Conservation (phyloP, 2,329 filamentous ascomycete genomes). For the Penicillium griseofulvum region DNA sequence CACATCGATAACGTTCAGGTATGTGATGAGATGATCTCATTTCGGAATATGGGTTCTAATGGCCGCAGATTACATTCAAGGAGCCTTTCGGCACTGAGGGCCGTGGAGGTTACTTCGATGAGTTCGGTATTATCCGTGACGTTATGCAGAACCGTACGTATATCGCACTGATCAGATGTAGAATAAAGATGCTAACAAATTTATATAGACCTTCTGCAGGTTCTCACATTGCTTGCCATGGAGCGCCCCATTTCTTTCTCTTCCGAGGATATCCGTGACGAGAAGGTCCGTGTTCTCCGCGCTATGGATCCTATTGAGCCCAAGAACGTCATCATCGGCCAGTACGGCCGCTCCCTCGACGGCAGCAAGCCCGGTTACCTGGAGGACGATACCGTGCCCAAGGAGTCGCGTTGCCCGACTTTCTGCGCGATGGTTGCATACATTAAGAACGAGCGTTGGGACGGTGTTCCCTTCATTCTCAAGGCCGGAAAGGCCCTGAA, state of each 20-base stretch:
- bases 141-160: constrained; percentile 92
- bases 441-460: constrained; percentile 99
- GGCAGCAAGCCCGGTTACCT: constrained; percentile 97
- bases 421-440: constrained; percentile 97
- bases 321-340: constrained; percentile 99
- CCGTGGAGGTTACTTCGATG: constrained; percentile 96
- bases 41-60: constrained; percentile 8
- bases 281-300: constrained; percentile 92
- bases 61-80: constrained; percentile 82
- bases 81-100: constrained; percentile 98
- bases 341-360: constrained; percentile 95
- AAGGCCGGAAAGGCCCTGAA: constrained; percentile 99
- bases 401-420: constrained; percentile 94
- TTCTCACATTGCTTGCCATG: constrained; percentile 94
- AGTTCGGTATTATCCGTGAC: constrained; percentile 98
- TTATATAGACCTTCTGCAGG: constrained; percentile 73
- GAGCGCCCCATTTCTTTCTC: constrained; percentile 98
- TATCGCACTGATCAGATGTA: not conserved
- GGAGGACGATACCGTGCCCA: constrained; percentile 96
- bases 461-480: constrained; percentile 97
- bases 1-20: constrained; percentile 97
- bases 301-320: constrained; percentile 93
- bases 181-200: not conserved
- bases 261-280: constrained; percentile 94
- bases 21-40: constrained; percentile 18